Evolutionary conservation across 2,329 filamentous ascomycete genomes (phyloP).

Genomic region (Hypoxylon sp.): DNA sequence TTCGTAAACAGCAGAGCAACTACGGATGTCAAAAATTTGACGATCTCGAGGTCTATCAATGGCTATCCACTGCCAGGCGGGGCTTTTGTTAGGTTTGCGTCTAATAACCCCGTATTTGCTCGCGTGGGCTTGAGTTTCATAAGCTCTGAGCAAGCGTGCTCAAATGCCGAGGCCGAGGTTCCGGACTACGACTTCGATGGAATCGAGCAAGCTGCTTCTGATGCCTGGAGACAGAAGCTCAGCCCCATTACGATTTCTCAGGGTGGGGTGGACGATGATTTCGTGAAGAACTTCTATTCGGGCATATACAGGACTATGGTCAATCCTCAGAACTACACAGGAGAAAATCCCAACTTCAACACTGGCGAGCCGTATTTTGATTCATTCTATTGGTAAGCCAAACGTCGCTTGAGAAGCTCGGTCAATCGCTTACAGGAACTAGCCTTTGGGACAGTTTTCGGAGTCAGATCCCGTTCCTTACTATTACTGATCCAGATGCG

Average conservation of each 20-base stretch:
- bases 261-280: constrained; percentile 62
- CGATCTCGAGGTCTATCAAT: constrained; percentile 63
- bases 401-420: neutral
- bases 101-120: constrained; percentile 66
- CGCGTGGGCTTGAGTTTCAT: constrained; percentile 79
- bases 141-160: constrained; percentile 73
- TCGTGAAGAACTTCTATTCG: constrained; percentile 76
- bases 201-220: constrained; percentile 64
- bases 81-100: constrained; percentile 72
- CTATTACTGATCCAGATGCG: constrained; percentile 72
- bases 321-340: constrained; percentile 79
- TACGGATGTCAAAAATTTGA: constrained; percentile 60
- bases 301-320: constrained; percentile 79
- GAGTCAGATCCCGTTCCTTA: constrained; percentile 76
- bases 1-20: constrained; percentile 70
- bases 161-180: constrained; percentile 77
- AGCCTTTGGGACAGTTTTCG: constrained; percentile 78
- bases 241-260: constrained; percentile 67
- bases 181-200: constrained; percentile 73
- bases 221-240: constrained; percentile 72
- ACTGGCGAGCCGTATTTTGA: constrained; percentile 79
- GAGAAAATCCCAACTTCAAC: constrained; percentile 77
- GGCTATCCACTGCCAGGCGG: constrained; percentile 69
- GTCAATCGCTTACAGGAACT: constrained; percentile 23
- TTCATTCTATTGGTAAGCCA: constrained; percentile 75